Percentiles rank a stretch among this genome's conserved stretches.
Evolutionary conservation across 805 yeast species (phyloP).

Genomic region (Lipomyces orientalis): DNA sequence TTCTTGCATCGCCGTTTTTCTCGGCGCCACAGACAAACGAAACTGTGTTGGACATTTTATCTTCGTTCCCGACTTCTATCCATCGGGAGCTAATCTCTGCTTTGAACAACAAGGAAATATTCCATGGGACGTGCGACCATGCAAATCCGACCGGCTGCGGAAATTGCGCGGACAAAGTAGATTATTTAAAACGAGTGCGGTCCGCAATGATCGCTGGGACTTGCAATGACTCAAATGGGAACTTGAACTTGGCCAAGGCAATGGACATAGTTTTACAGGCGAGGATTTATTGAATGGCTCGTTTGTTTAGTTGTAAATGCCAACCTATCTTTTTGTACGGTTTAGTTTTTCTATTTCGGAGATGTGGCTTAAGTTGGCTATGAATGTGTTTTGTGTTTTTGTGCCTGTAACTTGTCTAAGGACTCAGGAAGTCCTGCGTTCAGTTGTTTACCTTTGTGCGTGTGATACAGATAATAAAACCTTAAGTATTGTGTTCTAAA

Average conservation of each 20-base stretch:
- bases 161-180: background rate
- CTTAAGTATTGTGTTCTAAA: background rate
- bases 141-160: background rate
- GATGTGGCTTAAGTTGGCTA: background rate
- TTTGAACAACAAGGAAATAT: background rate
- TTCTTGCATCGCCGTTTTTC: background rate
- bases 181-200: background rate
- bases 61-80: background rate
- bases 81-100: background rate
- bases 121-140: background rate
- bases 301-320: too few relatives aligned
- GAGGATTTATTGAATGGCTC: background rate
- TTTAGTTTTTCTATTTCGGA: too few relatives aligned
- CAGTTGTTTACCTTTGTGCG: background rate
- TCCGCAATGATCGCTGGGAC: background rate
- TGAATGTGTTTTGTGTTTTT: too few relatives aligned
- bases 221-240: background rate
- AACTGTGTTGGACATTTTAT: background rate
- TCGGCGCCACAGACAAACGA: background rate
- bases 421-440: background rate
- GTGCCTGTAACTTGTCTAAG: background rate
- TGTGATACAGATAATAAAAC: background rate
- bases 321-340: too few relatives aligned
- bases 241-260: background rate
- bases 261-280: background rate